phyloP scores from a whole-genome alignment of 768 basidiomycete species.

The Termitomyces sp. region DNA sequence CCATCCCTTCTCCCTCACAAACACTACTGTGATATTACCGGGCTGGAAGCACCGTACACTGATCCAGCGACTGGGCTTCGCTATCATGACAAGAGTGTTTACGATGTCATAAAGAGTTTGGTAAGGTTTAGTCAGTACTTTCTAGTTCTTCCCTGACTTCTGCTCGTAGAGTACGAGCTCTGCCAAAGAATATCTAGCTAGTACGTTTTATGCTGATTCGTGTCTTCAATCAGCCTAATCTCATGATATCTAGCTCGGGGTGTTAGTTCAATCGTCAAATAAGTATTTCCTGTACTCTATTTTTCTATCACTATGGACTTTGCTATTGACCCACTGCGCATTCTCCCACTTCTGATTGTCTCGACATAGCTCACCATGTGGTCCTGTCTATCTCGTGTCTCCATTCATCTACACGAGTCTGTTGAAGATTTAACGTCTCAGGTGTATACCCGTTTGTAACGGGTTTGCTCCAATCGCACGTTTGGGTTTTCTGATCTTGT shows the following conservation, averaged over 20 bases:
- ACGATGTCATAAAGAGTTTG: constrained; percentile 73
- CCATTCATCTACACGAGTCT: neutral
- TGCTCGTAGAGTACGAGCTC: constrained; percentile 54
- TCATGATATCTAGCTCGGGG: constrained; percentile 26
- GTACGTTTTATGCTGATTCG: constrained; percentile 26
- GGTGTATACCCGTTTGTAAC: neutral
- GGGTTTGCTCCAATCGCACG: too few relatives aligned
- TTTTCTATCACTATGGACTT: neutral
- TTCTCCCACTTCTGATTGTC: neutral
- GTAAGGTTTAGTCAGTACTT: constrained; percentile 32
- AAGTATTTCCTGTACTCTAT: neutral
- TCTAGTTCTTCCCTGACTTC: neutral
- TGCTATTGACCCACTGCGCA: neutral
- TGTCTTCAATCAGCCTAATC: neutral
- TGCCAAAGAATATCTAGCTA: constrained; percentile 75
- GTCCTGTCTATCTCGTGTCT: neutral
- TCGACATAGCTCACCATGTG: neutral
- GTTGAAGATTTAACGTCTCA: neutral
- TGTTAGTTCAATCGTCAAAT: constrained; percentile 48
- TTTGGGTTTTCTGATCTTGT: neutral
- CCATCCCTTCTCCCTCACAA: constrained; percentile 75
- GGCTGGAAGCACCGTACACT: constrained; percentile 81
- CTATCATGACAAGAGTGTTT: constrained; percentile 86
- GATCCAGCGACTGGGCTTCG: constrained; percentile 78
- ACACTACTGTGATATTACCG: constrained; percentile 85